Evolutionary conservation across 805 yeast genomes (phyloP).

Genomic region (Wickerhamomyces chaumierensis): DNA sequence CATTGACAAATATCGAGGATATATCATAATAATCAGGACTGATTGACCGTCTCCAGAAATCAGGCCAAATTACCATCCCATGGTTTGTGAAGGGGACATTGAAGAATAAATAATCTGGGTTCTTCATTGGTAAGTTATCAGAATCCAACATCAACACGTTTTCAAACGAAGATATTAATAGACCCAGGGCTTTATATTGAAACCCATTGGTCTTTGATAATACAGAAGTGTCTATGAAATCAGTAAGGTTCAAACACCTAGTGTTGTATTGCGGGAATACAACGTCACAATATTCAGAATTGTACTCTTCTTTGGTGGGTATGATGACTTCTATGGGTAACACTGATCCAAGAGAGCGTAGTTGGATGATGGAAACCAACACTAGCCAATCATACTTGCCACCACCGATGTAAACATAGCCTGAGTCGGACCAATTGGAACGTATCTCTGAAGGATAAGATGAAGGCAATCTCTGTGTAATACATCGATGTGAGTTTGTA

Average conservation of each 20-base stretch:
- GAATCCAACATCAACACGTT: slow-evolving; percentile 64
- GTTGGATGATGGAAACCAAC: slow-evolving; percentile 33
- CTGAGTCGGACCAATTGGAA: too few relatives aligned
- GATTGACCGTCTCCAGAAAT: slow-evolving; percentile 53
- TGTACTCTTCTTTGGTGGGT: slow-evolving; percentile 56
- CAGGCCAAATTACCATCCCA: slow-evolving; percentile 51
- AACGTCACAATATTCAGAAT: slow-evolving; percentile 50
- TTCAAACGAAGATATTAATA: slow-evolving; percentile 66
- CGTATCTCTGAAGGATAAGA: too few relatives aligned
- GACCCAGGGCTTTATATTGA: slow-evolving; percentile 58
- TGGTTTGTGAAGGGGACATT: slow-evolving; percentile 29
- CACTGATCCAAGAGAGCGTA: slow-evolving; percentile 51
- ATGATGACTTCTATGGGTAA: slow-evolving; percentile 72
- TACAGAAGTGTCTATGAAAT: slow-evolving; percentile 19
- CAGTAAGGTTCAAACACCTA: slow-evolving; percentile 42
- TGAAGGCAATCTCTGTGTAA: too few relatives aligned
- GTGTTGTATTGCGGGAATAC: slow-evolving; percentile 52
- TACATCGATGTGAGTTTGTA: too few relatives aligned
- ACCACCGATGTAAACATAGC: slow-evolving; percentile 63
- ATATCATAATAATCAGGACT: slow-evolving; percentile 46
- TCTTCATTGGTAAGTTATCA: slow-evolving; percentile 53
- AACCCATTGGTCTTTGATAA: slow-evolving; percentile 25
- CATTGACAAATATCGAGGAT: slow-evolving; percentile 21
- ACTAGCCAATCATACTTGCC: slow-evolving; percentile 53
- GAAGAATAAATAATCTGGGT: slow-evolving; percentile 40